phyloP scores from a whole-genome alignment of 805 yeast genomes.

The Schwanniomyces sp. region DNA sequence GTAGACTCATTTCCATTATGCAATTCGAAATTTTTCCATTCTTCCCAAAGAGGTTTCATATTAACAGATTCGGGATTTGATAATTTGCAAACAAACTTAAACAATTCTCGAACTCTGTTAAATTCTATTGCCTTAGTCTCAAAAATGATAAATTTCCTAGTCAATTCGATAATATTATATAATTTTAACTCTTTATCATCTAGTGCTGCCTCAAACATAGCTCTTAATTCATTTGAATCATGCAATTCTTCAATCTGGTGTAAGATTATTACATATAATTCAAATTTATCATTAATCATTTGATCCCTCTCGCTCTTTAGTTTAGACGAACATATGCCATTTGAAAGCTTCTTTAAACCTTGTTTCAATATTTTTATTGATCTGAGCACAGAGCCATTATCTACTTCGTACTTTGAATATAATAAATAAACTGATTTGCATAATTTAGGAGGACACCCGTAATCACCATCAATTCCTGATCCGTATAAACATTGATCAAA shows the following conservation, averaged over 20 bases:
- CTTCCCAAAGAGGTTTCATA: conserved; percentile 47
- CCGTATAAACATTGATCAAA: conserved; percentile 64
- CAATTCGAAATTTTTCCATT: conserved; percentile 77
- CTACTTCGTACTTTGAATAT: conserved; percentile 65
- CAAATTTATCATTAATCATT: conserved; percentile 21
- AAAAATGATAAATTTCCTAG: conserved; percentile 53
- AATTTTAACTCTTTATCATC: conserved; percentile 44
- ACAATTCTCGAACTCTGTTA: conserved; percentile 62
- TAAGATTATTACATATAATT: conserved; percentile 15
- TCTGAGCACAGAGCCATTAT: conserved; percentile 49
- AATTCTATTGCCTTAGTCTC: conserved; percentile 57
- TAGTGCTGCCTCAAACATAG: conserved; percentile 45
- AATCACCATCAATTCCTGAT: conserved; percentile 11
- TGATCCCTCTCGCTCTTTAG: conserved; percentile 10
- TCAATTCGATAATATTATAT: conserved; percentile 39
- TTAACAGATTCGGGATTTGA: conserved; percentile 18
- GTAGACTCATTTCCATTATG: conserved; percentile 67
- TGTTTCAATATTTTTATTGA: conserved; percentile 31
- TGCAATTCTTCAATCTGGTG: conserved; percentile 6
- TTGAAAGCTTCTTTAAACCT: conserved; percentile 7
- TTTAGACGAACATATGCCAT: conserved; percentile 3
- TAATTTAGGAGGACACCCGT: conserved; percentile 37
- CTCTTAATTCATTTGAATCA: conserved; percentile 21
- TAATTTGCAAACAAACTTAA: conserved; percentile 35
- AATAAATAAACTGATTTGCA: conserved; percentile 50